phyloP scores from a whole-genome alignment of 106 monocot genomes.

The Iris macrosiphon region DNA sequence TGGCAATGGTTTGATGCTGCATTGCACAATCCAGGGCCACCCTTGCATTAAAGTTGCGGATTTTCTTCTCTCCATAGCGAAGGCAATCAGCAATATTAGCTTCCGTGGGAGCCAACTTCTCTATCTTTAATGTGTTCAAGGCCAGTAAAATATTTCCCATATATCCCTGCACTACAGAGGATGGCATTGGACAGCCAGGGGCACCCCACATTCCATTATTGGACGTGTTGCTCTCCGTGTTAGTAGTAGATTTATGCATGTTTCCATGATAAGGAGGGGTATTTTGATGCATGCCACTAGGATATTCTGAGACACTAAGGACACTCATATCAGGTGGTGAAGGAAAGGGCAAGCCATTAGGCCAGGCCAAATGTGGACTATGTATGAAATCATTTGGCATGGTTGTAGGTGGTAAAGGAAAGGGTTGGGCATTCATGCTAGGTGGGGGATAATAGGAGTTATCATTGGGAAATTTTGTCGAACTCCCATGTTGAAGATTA shows the following conservation, averaged over 20 bases:
- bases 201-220: constrained; percentile 10
- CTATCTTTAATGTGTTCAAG: constrained; percentile 36
- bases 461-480: constrained; percentile 11
- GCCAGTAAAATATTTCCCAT: constrained; percentile 44
- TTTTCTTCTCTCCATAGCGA: constrained; percentile 40
- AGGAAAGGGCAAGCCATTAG: constrained; percentile 16
- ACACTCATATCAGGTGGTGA: constrained; percentile 22
- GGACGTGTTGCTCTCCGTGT: not conserved
- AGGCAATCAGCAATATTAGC: constrained; percentile 61
- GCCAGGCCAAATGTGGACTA: not conserved
- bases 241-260: constrained; percentile 10
- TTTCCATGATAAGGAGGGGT: constrained; percentile 12
- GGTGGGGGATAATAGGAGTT: constrained; percentile 14
- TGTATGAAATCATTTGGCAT: not conserved
- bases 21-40: constrained; percentile 42
- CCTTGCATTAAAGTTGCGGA: constrained; percentile 37
- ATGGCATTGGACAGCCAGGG: constrained; percentile 10
- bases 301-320: constrained; percentile 20
- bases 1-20: constrained; percentile 26
- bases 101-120: constrained; percentile 54
- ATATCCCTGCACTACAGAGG: constrained; percentile 4
- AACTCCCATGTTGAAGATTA: constrained; percentile 9
- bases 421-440: not conserved
- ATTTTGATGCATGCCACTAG: constrained; percentile 13
- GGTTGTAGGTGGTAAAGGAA: constrained; percentile 5